Evolutionary conservation across 768 basidiomycete genomes (phyloP).

Genomic region (Mycena galopus): DNA sequence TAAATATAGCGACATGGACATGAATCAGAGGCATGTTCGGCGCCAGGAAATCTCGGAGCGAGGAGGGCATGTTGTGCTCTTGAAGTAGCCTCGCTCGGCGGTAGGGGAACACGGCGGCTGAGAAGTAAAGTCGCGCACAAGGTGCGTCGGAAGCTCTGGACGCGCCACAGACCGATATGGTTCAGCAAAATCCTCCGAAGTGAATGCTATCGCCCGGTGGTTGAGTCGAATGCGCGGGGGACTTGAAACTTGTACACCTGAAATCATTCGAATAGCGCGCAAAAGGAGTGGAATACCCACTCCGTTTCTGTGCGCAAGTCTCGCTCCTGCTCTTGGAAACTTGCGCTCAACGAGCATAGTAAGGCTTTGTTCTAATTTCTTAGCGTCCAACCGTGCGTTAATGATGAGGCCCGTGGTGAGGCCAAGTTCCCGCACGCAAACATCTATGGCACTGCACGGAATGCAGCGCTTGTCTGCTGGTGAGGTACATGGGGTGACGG

Average conservation of each 20-base stretch:
- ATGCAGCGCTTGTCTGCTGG: conserved; percentile 18
- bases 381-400: conserved; percentile 19
- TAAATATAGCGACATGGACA: conserved; percentile 23
- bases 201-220: conserved; percentile 7
- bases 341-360: conserved; percentile 14
- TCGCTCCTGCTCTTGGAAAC: conserved; percentile 30
- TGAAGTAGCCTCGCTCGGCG: conserved; percentile 5
- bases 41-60: conserved; percentile 10
- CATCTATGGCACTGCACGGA: conserved; percentile 28
- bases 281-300: neutral
- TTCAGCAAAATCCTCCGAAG: conserved; percentile 17
- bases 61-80: neutral
- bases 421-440: neutral
- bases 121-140: neutral
- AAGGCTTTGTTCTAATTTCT: conserved; percentile 20
- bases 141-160: conserved; percentile 12
- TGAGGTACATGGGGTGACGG: no score
- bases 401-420: conserved; percentile 30
- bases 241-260: conserved; percentile 29
- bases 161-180: neutral
- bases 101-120: conserved; percentile 9
- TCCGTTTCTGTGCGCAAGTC: conserved; percentile 27
- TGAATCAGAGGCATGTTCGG: conserved; percentile 22
- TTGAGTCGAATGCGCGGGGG: conserved; percentile 13
- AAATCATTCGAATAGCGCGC: neutral